These are phyloP conservation scores for Litchi chinensis DNA, from an alignment of 345 rosid genomes.

Conservation along the genomic window DNA sequence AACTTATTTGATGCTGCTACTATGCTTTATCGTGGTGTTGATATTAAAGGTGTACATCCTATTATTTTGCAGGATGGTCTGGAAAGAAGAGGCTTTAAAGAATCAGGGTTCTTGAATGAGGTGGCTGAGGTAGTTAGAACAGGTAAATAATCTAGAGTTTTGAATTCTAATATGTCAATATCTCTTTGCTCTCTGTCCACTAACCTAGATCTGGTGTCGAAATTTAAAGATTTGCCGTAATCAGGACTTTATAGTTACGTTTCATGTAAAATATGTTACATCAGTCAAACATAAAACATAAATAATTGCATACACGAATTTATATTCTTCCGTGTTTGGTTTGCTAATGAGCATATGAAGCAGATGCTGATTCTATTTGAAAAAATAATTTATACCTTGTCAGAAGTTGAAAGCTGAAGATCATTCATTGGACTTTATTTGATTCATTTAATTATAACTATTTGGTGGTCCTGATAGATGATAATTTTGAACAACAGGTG, in stretches of 20 bases:
- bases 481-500: conserved; percentile 46
- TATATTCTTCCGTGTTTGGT: neutral
- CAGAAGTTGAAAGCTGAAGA: neutral
- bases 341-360: neutral
- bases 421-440: neutral
- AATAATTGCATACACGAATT: neutral
- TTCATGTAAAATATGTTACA: neutral
- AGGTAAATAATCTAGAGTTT: conserved; percentile 45
- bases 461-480: neutral
- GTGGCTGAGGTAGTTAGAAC: conserved; percentile 85
- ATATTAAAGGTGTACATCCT: neutral
- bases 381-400: neutral
- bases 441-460: neutral
- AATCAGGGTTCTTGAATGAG: conserved; percentile 81
- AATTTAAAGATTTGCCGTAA: neutral
- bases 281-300: neutral
- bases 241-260: neutral
- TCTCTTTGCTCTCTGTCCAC: neutral
- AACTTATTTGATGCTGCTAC: neutral
- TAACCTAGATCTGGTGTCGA: neutral
- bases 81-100: conserved; percentile 95
- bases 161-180: neutral
- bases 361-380: neutral
- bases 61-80: conserved; percentile 72
- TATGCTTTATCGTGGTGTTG: neutral